A percentile compares a stretch with the other conserved stretches of the same genome.
These are phyloP conservation scores for Bruguiera parviflora DNA, from an alignment of 345 rosid species.

Conservation along the genomic window DNA sequence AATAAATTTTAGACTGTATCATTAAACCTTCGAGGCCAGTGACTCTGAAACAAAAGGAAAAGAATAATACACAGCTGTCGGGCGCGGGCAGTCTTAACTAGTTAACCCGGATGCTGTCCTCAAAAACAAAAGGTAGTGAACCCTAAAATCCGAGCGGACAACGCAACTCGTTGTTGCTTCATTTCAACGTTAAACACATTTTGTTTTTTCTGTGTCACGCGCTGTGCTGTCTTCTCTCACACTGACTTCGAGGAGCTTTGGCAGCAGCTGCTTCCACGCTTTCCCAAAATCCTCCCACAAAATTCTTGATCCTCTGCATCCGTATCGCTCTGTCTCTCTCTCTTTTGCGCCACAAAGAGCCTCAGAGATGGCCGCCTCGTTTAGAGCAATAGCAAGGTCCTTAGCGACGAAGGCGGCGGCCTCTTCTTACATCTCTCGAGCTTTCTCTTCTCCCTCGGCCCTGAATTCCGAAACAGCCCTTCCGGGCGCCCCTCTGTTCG, in stretches of 20 bases:
- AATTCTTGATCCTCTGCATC: background rate
- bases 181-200: background rate
- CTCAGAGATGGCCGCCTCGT: constrained; percentile 13
- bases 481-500: constrained; percentile 23
- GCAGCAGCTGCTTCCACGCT: background rate
- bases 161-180: too few relatives aligned
- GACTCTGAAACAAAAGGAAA: too few relatives aligned
- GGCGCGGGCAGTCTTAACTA: too few relatives aligned
- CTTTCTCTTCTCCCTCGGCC: constrained; percentile 16
- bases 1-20: too few relatives aligned
- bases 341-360: background rate
- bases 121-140: too few relatives aligned
- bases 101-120: too few relatives aligned
- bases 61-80: too few relatives aligned
- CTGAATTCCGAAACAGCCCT: constrained; percentile 42
- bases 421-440: too few relatives aligned
- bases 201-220: background rate
- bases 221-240: background rate
- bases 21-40: too few relatives aligned
- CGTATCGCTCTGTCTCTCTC: background rate
- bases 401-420: background rate
- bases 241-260: background rate
- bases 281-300: background rate
- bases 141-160: too few relatives aligned
- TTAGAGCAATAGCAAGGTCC: background rate